Base-by-base conservation (phyloP, 345 rosid species). In the Psidium guajava region DNA sequence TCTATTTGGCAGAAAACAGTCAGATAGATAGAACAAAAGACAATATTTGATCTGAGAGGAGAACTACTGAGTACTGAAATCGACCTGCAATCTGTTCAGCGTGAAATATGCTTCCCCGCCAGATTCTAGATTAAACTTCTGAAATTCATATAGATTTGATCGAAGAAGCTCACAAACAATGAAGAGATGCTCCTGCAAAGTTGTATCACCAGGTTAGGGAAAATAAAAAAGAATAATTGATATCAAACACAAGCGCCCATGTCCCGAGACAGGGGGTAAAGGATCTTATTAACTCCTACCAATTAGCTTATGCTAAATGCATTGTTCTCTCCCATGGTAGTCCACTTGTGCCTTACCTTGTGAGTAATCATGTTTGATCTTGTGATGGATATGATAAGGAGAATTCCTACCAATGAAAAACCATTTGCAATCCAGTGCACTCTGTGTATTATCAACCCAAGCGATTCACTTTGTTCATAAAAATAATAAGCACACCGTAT, bases 111-210 rank as follows among this genome's bases (percentile, higher is more conserved):
- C 85, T 86, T 95, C 98, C 27, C 93, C 96, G 4, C 96, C 96
- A 0, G 98, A 93, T 86, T 95, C 98, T 89, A 92, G 93, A 87
- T 94, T 97, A 73, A 94, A 97, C 85, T 97, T 97, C 85, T 97
- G 98, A 85, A 93, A 97, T 83, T 97, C 98, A 73, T 97, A 97
- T 81, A 97, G 88, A 86, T 97, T 97, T 86, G 98, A 95, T 52
- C 90, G 90, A 24, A 97, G 95, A 85, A 97, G 98, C 89, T 97
- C 99, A 85, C 98, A 96, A 11, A 97, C 99, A 2, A 97, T 95
- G 90, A 97, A 96, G 51, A 97, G 91, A 91, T 96, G 99, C 89
- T 96, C 99, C 99, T 97, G 93, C 54, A 82, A 4, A 80, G 51
- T 82, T n/a, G 56, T 18, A 53, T 24, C 36, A 28, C 32, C n/a